Evolutionary conservation across 495 filamentous ascomycete species (phyloP).

Genomic region (Apodospora peruviana): DNA sequence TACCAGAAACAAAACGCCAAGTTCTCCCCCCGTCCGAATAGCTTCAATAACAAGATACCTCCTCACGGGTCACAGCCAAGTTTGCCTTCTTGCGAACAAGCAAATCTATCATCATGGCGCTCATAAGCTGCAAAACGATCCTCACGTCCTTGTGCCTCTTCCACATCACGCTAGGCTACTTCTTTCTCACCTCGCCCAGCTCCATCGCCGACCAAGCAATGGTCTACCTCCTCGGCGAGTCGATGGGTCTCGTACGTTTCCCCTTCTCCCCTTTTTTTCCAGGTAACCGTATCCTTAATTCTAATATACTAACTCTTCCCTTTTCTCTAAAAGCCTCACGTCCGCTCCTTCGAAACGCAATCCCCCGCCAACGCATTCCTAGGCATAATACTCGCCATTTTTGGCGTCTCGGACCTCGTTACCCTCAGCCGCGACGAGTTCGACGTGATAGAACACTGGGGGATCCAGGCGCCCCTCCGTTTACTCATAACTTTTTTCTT

Average conservation of each 20-base stretch:
- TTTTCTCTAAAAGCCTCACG: slow-evolving; percentile 29
- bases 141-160: slow-evolving; percentile 75
- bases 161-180: slow-evolving; percentile 74
- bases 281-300: too few species aligned
- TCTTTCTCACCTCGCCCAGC: slow-evolving; percentile 68
- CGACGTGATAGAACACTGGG: slow-evolving; percentile 56
- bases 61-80: too few species aligned
- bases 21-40: too few species aligned
- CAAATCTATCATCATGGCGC: slow-evolving; percentile 53
- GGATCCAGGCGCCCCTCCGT: slow-evolving; percentile 62
- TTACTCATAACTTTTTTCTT: slow-evolving; percentile 60
- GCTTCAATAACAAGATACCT: not conserved
- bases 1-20: not conserved
- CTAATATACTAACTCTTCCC: slow-evolving; percentile 1
- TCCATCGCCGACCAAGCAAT: slow-evolving; percentile 71
- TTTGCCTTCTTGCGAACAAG: too few species aligned
- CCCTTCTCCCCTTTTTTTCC: not conserved
- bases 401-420: slow-evolving; percentile 68
- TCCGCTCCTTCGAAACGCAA: slow-evolving; percentile 54
- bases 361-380: slow-evolving; percentile 66
- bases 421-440: slow-evolving; percentile 68
- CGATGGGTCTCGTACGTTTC: slow-evolving; percentile 64
- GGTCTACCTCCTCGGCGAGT: slow-evolving; percentile 77
- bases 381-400: slow-evolving; percentile 58
- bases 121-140: slow-evolving; percentile 70